Conservation (phyloP, 1,284 basidiomycete species). For the Kalmanozyma brasiliensis region DNA sequence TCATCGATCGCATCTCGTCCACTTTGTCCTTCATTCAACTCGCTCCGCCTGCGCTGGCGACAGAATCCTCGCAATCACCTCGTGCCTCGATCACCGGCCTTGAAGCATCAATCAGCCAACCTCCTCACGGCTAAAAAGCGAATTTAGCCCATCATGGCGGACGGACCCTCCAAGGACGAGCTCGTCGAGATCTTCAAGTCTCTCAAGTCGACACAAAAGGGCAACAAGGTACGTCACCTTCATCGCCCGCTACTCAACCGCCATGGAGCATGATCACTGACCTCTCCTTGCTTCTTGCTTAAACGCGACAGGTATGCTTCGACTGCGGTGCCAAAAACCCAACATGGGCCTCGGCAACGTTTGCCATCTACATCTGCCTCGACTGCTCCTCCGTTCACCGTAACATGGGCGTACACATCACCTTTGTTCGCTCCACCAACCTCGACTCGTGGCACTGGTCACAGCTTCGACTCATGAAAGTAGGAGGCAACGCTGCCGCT, state of each 20-base stretch:
- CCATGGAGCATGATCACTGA: neutral
- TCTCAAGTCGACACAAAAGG: constrained; percentile 58
- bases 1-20: constrained; percentile 1
- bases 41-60: neutral
- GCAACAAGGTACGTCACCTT: constrained; percentile 55
- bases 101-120: too few species aligned
- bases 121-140: neutral
- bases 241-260: neutral
- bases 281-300: neutral
- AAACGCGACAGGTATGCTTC: constrained; percentile 81
- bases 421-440: constrained; percentile 96
- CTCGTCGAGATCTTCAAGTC: constrained; percentile 67
- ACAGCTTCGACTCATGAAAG: constrained; percentile 95
- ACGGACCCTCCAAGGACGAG: constrained; percentile 63
- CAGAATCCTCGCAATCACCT: too few species aligned
- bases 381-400: constrained; percentile 96
- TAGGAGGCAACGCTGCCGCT: constrained; percentile 90
- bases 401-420: constrained; percentile 98
- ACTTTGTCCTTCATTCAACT: neutral
- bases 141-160: constrained; percentile 39
- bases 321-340: constrained; percentile 97
- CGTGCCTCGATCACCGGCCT: neutral
- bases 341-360: constrained; percentile 96
- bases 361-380: constrained; percentile 95
- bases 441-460: constrained; percentile 92